Percentiles rank a stretch among this genome's conserved stretches.
phyloP scores from a whole-genome alignment of 371 early-diverging fungal genomes.

The Mortierella sp. region DNA sequence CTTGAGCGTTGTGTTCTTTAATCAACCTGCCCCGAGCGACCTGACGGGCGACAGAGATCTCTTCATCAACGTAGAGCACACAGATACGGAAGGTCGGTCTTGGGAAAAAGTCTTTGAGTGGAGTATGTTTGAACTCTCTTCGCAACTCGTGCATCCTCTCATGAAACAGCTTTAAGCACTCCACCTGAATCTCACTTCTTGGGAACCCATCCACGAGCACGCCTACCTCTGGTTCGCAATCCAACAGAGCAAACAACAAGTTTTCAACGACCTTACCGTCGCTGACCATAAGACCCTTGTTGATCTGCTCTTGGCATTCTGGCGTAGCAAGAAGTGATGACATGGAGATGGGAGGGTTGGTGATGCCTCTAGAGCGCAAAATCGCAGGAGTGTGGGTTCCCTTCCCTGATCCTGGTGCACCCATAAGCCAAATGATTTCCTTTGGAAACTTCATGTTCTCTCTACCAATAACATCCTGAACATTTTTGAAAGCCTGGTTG shows the following conservation, averaged over 20 bases:
- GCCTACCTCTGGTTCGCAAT: conserved; percentile 73
- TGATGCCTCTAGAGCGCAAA: conserved; percentile 71
- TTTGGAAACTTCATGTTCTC: conserved; percentile 73
- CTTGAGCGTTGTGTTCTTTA: conserved; percentile 71
- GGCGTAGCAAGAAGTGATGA: conserved; percentile 72
- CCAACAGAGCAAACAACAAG: conserved; percentile 69
- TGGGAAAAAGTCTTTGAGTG: conserved; percentile 70
- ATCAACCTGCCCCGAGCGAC: conserved; percentile 69
- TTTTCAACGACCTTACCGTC: conserved; percentile 71
- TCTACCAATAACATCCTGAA: conserved; percentile 71
- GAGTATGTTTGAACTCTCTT: conserved; percentile 67
- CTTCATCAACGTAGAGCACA: conserved; percentile 77
- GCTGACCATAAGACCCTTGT: conserved; percentile 76
- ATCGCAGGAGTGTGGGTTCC: conserved; percentile 79
- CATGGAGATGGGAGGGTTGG: conserved; percentile 76
- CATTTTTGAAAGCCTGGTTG: conserved; percentile 77
- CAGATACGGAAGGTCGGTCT: conserved; percentile 76
- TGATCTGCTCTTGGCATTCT: conserved; percentile 74
- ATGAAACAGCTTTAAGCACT: conserved; percentile 70
- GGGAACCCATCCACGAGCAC: conserved; percentile 80
- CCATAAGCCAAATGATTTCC: conserved; percentile 79
- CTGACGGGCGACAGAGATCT: conserved; percentile 73
- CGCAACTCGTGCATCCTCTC: conserved; percentile 74
- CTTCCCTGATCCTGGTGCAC: conserved; percentile 79
- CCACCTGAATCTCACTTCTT: conserved; percentile 76